Percentiles rank a stretch among this genome's conserved stretches.
phyloP scores from a whole-genome alignment of 108 stramenopile species.

The Tribonema minus region DNA sequence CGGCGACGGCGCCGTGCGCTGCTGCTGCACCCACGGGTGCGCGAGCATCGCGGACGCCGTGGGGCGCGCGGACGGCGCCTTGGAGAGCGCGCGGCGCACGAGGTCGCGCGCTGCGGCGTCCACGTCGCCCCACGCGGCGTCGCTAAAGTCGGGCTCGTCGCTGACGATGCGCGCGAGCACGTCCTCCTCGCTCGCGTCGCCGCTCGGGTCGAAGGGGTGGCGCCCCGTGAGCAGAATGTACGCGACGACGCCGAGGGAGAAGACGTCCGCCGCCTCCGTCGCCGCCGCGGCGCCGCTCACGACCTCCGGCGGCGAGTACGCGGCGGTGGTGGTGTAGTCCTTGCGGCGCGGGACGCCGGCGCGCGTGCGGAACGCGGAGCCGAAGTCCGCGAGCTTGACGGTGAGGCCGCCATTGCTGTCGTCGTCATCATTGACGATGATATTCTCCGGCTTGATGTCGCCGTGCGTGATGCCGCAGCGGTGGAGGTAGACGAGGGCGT shows the following conservation, averaged over 20 bases:
- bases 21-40: constrained; percentile 26
- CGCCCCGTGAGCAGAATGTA: constrained; percentile 18
- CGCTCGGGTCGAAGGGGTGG: constrained; percentile 23
- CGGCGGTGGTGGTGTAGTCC: constrained; percentile 25
- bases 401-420: neutral
- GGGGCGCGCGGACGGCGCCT: constrained; percentile 6
- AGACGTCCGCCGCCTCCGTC: constrained; percentile 15
- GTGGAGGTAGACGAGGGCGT: constrained; percentile 31
- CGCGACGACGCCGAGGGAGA: constrained; percentile 32
- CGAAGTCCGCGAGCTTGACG: constrained; percentile 37
- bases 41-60: constrained; percentile 9
- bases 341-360: neutral
- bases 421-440: constrained; percentile 19
- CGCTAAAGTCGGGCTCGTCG: constrained; percentile 23
- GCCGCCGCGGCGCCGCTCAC: neutral
- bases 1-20: no score
- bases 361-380: constrained; percentile 28
- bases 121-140: neutral
- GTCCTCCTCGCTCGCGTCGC: constrained; percentile 4
- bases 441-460: constrained; percentile 46
- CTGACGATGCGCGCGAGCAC: neutral
- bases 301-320: constrained; percentile 29
- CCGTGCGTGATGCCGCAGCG: constrained; percentile 29
- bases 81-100: constrained; percentile 23
- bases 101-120: constrained; percentile 18